A percentile compares a stretch with the other conserved stretches of the same genome.
These are phyloP conservation scores for Microbotryum saponariae DNA, from an alignment of 1,284 basidiomycete species.

Conservation along the genomic window DNA sequence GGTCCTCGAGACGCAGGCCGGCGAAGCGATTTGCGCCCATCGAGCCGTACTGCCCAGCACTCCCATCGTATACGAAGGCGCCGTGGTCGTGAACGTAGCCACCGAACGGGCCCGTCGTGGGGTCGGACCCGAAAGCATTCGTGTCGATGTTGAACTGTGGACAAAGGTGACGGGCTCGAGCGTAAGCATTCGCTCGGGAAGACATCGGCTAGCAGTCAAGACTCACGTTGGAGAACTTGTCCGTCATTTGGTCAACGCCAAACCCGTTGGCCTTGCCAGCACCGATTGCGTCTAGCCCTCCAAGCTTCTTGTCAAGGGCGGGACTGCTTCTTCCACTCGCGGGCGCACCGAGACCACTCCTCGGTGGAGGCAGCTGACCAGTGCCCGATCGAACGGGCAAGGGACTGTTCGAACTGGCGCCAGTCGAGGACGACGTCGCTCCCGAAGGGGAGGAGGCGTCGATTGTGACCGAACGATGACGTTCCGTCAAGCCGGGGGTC, in stretches of 20 bases:
- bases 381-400: not conserved
- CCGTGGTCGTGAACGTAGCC: slow-evolving; percentile 52
- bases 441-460: slow-evolving; percentile 5
- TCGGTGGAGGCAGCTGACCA: slow-evolving; percentile 10
- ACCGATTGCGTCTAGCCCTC: not conserved
- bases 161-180: not conserved
- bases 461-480: slow-evolving; percentile 18
- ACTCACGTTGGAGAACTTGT: slow-evolving; percentile 31
- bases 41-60: slow-evolving; percentile 18
- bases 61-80: slow-evolving; percentile 30
- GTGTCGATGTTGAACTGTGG: slow-evolving; percentile 40
- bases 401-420: slow-evolving; percentile 8
- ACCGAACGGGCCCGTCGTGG: slow-evolving; percentile 6
- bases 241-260: slow-evolving; percentile 22
- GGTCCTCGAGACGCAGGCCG: slow-evolving; percentile 87
- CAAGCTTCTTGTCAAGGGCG: slow-evolving; percentile 14
- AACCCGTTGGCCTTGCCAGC: slow-evolving; percentile 11
- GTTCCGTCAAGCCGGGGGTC: slow-evolving; percentile 9
- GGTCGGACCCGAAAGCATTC: slow-evolving; percentile 38
- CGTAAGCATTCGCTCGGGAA: not conserved
- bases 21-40: slow-evolving; percentile 76
- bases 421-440: slow-evolving; percentile 8
- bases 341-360: slow-evolving; percentile 5
- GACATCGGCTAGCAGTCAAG: not conserved
- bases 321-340: slow-evolving; percentile 8